Conservation (phyloP, 2,329 filamentous ascomycete species). For the Calcarisporium arbuscula region DNA sequence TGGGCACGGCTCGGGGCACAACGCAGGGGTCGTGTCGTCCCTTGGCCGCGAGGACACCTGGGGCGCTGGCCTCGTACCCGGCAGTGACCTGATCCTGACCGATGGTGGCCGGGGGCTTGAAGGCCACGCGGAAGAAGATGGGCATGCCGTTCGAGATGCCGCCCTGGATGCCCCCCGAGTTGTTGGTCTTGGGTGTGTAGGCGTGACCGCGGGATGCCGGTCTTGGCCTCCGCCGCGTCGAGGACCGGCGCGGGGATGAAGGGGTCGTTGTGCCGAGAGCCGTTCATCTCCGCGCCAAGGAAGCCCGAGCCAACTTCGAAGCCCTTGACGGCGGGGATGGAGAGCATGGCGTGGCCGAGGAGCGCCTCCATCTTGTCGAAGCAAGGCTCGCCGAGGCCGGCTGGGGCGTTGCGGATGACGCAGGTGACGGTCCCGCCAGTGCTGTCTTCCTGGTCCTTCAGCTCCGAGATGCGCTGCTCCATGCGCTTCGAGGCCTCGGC, state of each 20-base stretch:
- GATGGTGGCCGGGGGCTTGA: constrained; percentile 94
- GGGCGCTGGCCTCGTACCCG: constrained; percentile 63
- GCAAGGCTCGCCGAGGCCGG: constrained; percentile 83
- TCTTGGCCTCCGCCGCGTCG: constrained; percentile 35
- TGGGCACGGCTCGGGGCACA: constrained; percentile 78
- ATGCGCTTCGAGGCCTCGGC: constrained; percentile 59
- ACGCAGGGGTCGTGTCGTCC: constrained; percentile 93
- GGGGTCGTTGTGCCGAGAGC: constrained; percentile 87
- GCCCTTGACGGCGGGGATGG: constrained; percentile 89
- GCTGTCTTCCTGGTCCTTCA: constrained; percentile 73
- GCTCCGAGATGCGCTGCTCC: constrained; percentile 71
- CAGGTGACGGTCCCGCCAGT: constrained; percentile 95
- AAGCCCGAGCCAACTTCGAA: constrained; percentile 96
- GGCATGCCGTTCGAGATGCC: constrained; percentile 90
- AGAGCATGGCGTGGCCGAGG: constrained; percentile 89
- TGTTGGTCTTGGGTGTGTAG: constrained; percentile 68
- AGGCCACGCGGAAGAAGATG: constrained; percentile 91
- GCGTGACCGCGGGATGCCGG: constrained; percentile 34
- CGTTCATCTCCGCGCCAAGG: constrained; percentile 75
- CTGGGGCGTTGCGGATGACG: constrained; percentile 79
- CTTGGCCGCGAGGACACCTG: constrained; percentile 81
- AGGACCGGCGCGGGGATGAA: constrained; percentile 30
- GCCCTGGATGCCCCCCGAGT: constrained; percentile 90
- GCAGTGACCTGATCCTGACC: constrained; percentile 80
- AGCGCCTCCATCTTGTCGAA: constrained; percentile 94